Percentiles rank a stretch among this genome's conserved stretches.
Conservation (phyloP, 2,329 filamentous ascomycete genomes). For the Coniochaeta sp. region DNA sequence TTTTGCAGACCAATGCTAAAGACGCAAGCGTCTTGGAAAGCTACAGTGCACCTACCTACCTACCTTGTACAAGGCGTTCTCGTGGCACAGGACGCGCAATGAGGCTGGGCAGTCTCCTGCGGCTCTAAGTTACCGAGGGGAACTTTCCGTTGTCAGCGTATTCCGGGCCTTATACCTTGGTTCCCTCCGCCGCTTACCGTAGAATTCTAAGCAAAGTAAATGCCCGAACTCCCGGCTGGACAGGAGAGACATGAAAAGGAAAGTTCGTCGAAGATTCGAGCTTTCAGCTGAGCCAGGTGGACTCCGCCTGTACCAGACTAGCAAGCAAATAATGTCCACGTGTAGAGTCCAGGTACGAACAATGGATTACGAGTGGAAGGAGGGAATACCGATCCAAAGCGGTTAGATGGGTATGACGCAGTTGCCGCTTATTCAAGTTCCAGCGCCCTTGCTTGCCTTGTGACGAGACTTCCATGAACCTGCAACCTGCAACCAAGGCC, state of each 20-base stretch:
- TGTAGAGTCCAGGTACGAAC: neutral
- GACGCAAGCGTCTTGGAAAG: neutral
- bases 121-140: neutral
- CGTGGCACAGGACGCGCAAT: neutral
- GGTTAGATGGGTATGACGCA: constrained; percentile 2
- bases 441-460: neutral
- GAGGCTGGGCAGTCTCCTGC: neutral
- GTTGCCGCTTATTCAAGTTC: neutral
- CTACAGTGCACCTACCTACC: too few relatives aligned
- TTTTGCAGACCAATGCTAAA: neutral
- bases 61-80: too few relatives aligned
- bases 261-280: too few relatives aligned
- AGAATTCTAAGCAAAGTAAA: neutral
- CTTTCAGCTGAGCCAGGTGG: neutral
- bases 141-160: neutral
- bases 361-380: neutral
- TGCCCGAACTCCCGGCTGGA: neutral
- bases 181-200: neutral
- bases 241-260: neutral
- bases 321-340: neutral
- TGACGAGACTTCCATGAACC: too few relatives aligned
- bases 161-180: neutral
- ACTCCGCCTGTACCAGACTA: neutral
- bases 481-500: neutral
- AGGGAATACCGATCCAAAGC: neutral